Conservation (phyloP, 2,329 filamentous ascomycete species). For the Didymella lethalis region DNA sequence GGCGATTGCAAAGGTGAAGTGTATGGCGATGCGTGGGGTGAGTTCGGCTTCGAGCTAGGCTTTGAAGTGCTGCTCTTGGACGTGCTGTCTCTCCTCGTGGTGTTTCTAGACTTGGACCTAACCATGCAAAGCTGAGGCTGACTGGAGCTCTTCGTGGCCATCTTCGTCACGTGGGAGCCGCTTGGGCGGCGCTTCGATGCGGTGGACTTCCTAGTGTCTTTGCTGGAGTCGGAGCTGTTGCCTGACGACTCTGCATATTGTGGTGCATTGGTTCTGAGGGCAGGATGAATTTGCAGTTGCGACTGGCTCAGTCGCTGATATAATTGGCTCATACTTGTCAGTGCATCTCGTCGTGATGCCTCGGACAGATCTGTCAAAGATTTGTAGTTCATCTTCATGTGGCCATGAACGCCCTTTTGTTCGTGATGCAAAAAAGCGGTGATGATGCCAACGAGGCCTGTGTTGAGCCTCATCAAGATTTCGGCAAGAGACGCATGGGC, state of each 20-base stretch:
- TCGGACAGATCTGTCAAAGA: slow-evolving; percentile 57
- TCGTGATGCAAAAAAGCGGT: slow-evolving; percentile 53
- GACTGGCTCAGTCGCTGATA: slow-evolving; percentile 51
- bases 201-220: slow-evolving; percentile 37
- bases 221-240: slow-evolving; percentile 24
- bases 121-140: slow-evolving; percentile 50
- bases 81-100: slow-evolving; percentile 32
- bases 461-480: slow-evolving; percentile 57
- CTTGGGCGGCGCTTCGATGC: slow-evolving; percentile 34
- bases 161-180: slow-evolving; percentile 41
- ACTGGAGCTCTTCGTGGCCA: slow-evolving; percentile 43
- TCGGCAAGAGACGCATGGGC: slow-evolving; percentile 57
- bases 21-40: slow-evolving; percentile 35
- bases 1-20: slow-evolving; percentile 38
- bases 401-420: slow-evolving; percentile 35
- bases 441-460: slow-evolving; percentile 57
- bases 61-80: slow-evolving; percentile 32
- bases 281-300: slow-evolving; percentile 41
- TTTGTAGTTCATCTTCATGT: slow-evolving; percentile 53
- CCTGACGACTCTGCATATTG: slow-evolving; percentile 15
- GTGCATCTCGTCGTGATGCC: slow-evolving; percentile 54
- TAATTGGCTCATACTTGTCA: slow-evolving; percentile 53
- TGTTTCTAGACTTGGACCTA: slow-evolving; percentile 37
- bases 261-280: slow-evolving; percentile 18
- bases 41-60: slow-evolving; percentile 25